Evolutionary conservation across 306 rosid genomes (phyloP).

Genomic region (Datisca glomerata): DNA sequence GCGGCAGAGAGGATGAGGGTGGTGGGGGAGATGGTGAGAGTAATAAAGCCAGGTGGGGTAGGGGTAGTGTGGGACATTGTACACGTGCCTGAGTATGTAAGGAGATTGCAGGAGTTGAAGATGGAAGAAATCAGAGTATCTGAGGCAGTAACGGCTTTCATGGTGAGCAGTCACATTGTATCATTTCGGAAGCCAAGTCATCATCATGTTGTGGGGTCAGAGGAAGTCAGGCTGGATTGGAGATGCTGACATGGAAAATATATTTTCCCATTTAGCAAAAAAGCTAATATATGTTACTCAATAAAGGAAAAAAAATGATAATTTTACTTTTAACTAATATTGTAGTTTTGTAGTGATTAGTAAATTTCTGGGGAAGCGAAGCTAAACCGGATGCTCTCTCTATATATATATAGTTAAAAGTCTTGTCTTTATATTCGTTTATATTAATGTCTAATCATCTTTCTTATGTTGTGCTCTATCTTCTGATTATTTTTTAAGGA

Average conservation of each 20-base stretch:
- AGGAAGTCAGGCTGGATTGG: slow-evolving; percentile 92
- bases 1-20: slow-evolving; percentile 93
- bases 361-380: slow-evolving; percentile 68
- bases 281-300: too few species aligned
- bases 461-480: too few species aligned
- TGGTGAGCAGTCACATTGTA: slow-evolving; percentile 93
- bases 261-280: neutral
- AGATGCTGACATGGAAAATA: slow-evolving; percentile 35
- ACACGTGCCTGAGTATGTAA: slow-evolving; percentile 92
- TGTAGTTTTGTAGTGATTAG: too few species aligned
- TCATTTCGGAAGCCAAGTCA: slow-evolving; percentile 82
- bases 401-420: too few species aligned
- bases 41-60: slow-evolving; percentile 71
- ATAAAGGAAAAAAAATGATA: too few species aligned
- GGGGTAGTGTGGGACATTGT: slow-evolving; percentile 92
- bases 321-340: too few species aligned
- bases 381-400: slow-evolving; percentile 37
- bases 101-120: slow-evolving; percentile 69
- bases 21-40: slow-evolving; percentile 84
- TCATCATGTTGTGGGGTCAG: slow-evolving; percentile 52
- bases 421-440: too few species aligned
- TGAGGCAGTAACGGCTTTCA: slow-evolving; percentile 81
- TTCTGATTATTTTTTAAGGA: too few species aligned
- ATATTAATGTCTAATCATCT: too few species aligned
- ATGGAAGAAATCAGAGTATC: slow-evolving; percentile 91